Percentiles rank a stretch among this genome's conserved stretches.
phyloP scores from a whole-genome alignment of 352 stramenopile species.

The Pythium coloratum region DNA sequence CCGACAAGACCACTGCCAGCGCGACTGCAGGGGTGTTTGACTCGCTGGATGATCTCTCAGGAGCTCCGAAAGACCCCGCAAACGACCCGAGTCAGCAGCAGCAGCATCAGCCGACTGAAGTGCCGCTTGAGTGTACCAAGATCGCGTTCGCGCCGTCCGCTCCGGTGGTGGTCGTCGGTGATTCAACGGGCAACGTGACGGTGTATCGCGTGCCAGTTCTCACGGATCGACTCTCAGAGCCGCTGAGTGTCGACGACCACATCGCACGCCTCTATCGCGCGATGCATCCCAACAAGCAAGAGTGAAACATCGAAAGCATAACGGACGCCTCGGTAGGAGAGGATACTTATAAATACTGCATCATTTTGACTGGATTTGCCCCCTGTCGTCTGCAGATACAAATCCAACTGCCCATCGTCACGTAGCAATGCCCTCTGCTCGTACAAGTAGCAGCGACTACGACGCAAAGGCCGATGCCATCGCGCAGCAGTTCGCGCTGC shows the following conservation, averaged over 20 bases:
- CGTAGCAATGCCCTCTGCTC: conserved; percentile 16
- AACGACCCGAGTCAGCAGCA: not conserved
- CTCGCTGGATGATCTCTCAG: conserved; percentile 9
- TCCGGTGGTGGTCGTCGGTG: conserved; percentile 73
- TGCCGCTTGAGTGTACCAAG: conserved; percentile 63
- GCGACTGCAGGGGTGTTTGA: conserved; percentile 9
- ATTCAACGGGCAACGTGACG: conserved; percentile 72
- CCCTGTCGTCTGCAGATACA: too few relatives aligned
- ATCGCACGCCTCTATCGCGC: conserved; percentile 48
- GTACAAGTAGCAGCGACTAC: not conserved
- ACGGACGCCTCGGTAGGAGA: not conserved
- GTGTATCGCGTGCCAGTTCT: conserved; percentile 67
- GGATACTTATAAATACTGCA: not conserved
- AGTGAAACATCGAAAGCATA: conserved; percentile 24
- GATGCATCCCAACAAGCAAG: conserved; percentile 57
- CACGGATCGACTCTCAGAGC: conserved; percentile 24
- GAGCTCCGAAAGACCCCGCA: not conserved
- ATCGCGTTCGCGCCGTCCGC: conserved; percentile 70
- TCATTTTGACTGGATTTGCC: conserved; percentile 14
- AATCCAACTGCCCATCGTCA: not conserved
- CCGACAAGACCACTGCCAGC: conserved; percentile 20
- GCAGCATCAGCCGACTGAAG: conserved; percentile 23
- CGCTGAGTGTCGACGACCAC: conserved; percentile 49
- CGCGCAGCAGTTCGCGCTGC: conserved; percentile 3
- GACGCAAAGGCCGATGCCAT: not conserved